Percentiles rank a stretch among this genome's conserved stretches.
These are phyloP conservation scores for Chenopodium album DNA, from an alignment of 148 eudicot genomes.

Conservation along the genomic window DNA sequence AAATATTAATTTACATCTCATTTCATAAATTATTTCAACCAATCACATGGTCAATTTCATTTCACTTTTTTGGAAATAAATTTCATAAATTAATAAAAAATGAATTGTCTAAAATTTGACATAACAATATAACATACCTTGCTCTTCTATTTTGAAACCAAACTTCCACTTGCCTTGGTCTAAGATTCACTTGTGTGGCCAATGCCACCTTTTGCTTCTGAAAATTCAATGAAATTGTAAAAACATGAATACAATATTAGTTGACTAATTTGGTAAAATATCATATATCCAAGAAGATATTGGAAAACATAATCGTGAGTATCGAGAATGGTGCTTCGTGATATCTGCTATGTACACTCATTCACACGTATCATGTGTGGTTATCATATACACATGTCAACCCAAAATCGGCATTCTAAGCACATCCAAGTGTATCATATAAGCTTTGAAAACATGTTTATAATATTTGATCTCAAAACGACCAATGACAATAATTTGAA, in stretches of 20 bases:
- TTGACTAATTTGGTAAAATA: background rate
- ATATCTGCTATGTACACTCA: too few relatives aligned
- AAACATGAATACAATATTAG: background rate
- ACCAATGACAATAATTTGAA: too few relatives aligned
- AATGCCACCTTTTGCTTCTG: constrained; percentile 65
- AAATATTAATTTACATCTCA: constrained; percentile 40
- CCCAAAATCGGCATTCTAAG: background rate
- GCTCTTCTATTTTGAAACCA: constrained; percentile 92
- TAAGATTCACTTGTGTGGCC: constrained; percentile 61
- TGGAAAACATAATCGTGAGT: too few relatives aligned
- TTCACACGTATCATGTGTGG: too few relatives aligned
- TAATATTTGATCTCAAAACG: too few relatives aligned
- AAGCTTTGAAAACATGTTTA: background rate
- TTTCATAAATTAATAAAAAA: background rate
- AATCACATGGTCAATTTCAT: background rate
- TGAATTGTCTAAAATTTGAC: background rate
- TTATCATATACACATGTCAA: too few relatives aligned
- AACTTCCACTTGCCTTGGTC: constrained; percentile 78
- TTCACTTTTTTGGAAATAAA: background rate
- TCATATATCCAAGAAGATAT: background rate
- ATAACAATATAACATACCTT: constrained; percentile 73
- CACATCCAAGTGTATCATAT: background rate
- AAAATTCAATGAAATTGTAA: background rate
- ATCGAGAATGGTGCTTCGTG: too few relatives aligned
- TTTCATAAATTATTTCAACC: constrained; percentile 10